Evolutionary conservation across 805 yeast genomes (phyloP).

Genomic region (Kuraishia molischiana): DNA sequence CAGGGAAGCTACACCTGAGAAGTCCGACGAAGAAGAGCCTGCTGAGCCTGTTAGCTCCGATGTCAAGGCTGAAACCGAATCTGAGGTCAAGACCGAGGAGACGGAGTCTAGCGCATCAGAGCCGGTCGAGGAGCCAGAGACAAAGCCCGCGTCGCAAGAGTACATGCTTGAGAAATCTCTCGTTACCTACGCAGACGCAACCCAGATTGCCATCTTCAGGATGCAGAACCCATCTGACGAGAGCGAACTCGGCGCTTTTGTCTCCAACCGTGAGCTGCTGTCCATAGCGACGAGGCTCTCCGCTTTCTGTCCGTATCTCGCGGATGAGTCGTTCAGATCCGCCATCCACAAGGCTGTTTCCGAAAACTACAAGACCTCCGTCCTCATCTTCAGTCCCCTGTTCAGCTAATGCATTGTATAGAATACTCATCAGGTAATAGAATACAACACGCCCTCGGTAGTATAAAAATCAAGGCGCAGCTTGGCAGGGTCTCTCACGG

Average conservation of each 20-base stretch:
- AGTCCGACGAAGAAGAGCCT: constrained; percentile 2
- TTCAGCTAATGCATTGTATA: no score
- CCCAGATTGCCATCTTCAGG: background rate
- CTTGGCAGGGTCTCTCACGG: no score
- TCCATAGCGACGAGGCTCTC: background rate
- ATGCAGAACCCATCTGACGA: background rate
- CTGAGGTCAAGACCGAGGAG: constrained; percentile 1
- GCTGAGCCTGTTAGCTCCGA: background rate
- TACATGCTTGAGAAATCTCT: background rate
- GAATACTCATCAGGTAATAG: no score
- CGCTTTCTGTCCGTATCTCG: background rate
- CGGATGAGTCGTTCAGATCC: background rate
- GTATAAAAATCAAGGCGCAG: no score
- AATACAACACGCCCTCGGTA: no score
- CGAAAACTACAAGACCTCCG: constrained; percentile 1
- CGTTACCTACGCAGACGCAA: constrained; percentile 1
- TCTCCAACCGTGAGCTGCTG: background rate
- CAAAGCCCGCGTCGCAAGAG: background rate
- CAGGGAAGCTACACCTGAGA: constrained; percentile 1
- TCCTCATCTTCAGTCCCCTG: constrained; percentile 1
- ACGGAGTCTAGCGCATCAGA: constrained; percentile 1
- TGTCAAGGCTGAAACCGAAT: constrained; percentile 1
- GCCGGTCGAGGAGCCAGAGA: background rate
- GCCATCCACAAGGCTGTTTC: background rate
- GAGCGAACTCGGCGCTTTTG: background rate